Base-by-base conservation (phyloP, 352 stramenopile species). In the Globisporangium carolinianum region DNA sequence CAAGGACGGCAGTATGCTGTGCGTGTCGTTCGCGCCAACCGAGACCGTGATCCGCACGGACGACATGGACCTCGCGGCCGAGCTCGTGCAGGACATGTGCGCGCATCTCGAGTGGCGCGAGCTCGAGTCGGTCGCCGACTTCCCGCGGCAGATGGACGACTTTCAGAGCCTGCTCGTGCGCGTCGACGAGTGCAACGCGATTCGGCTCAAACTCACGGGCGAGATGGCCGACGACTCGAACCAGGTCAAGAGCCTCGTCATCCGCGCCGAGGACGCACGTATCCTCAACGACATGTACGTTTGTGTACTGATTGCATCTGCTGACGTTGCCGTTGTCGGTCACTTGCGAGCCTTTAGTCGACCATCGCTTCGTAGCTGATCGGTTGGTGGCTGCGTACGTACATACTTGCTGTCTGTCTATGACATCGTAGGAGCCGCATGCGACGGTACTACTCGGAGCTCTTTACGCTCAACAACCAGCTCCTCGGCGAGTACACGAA, bases 161-260 rank as follows among this genome's bases (percentile, higher is more conserved):
- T 89, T 98, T 57, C 73, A 82, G 45, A 74, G 76, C 35, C 59
- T 92, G 49, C 67, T 91, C 38, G 45, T 89, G 38, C 79, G 79
- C 11, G 89, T 97, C 1, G 77, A 87, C 60, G 86, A 97, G 57
- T 91, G 78, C 69, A 97, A 97, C 64, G 72, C 73, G 11, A 86
- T 96, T 43, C 82, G 92, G 2, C 75, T 96, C 18, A 91, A 93
- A 60, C 75, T 98, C 43, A 95, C 81, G 32, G 91, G 91, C 32
- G 92, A 98, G 68, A 97, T 97, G 89, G 92, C 91, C 4, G 92
- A 97, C 62, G 86, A 92, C 60, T 96, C 89, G 35, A 89, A 96
- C 62, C 77, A 89, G 50, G 73, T 97, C 62, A 97, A 98, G 67
- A 90, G 84, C 53, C 76, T 95, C 45, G 73, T 98, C 32, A 91